Conservation (phyloP, 1,139 yeast genomes). For the Candida sanyaensis region DNA sequence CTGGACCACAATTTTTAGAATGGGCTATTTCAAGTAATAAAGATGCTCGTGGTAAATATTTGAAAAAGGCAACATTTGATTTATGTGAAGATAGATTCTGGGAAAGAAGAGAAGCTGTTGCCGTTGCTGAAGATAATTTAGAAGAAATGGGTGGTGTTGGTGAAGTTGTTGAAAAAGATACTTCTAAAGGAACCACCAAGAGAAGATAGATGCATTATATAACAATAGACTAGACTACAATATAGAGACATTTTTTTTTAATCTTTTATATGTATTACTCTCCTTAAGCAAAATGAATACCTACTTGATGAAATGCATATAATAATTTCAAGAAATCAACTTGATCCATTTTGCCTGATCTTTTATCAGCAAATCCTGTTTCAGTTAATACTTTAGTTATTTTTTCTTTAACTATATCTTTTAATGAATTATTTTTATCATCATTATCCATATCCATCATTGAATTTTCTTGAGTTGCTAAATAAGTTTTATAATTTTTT, state of each 20-base stretch:
- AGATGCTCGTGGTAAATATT: conserved; percentile 87
- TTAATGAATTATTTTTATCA: conserved; percentile 37
- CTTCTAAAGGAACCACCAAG: conserved; percentile 47
- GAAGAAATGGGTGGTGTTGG: conserved; percentile 94
- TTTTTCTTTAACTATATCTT: conserved; percentile 54
- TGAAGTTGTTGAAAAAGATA: conserved; percentile 80
- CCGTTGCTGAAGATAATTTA: conserved; percentile 82
- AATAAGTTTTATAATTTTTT: conserved; percentile 80
- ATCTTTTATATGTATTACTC: neutral
- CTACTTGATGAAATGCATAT: conserved; percentile 95
- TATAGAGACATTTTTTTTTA: neutral
- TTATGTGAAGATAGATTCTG: conserved; percentile 95
- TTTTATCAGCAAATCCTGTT: conserved; percentile 79
- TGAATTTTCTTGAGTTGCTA: conserved; percentile 57
- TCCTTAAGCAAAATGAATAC: conserved; percentile 85
- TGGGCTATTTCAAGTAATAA: conserved; percentile 89
- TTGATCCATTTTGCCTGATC: conserved; percentile 95
- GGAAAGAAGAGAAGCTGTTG: conserved; percentile 95
- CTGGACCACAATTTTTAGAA: conserved; percentile 83
- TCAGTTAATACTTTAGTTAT: conserved; percentile 68
- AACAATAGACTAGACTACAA: neutral
- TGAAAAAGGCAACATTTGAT: conserved; percentile 88
- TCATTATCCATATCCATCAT: conserved; percentile 57
- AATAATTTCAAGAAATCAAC: conserved; percentile 85
- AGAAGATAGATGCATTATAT: conserved; percentile 30